A percentile compares a stretch with the other conserved stretches of the same genome.
These are phyloP conservation scores for Leonotis leonurus DNA, from an alignment of 257 asterid species.

Conservation along the genomic window DNA sequence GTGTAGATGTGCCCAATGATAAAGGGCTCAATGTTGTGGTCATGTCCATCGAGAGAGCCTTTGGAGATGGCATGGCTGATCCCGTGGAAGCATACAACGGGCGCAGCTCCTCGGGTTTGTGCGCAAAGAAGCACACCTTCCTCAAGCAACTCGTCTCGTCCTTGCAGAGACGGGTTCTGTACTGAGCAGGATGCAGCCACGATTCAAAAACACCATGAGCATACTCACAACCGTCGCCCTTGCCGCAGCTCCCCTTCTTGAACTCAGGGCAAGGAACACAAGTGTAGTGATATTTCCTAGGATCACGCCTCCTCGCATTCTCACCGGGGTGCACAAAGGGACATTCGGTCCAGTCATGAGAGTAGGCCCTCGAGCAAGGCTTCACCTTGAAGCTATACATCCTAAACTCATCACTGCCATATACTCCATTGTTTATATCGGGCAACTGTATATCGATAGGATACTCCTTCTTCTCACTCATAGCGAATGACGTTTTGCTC, in stretches of 20 bases:
- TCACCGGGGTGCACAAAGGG: conserved; percentile 57
- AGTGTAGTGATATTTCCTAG: conserved; percentile 58
- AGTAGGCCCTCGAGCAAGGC: conserved; percentile 52
- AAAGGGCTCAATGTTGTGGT: conserved; percentile 43
- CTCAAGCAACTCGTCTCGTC: conserved; percentile 76
- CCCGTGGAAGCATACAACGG: conserved; percentile 79
- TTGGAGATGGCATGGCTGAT: conserved; percentile 81
- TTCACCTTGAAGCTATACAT: conserved; percentile 52
- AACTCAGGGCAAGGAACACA: conserved; percentile 97
- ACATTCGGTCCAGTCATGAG: conserved; percentile 59
- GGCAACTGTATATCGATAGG: conserved; percentile 52
- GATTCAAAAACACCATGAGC: conserved; percentile 95
- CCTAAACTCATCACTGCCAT: conserved; percentile 48
- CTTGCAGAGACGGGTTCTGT: conserved; percentile 82
- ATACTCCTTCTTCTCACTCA: conserved; percentile 61
- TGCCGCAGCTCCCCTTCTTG: conserved; percentile 71
- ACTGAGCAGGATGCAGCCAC: conserved; percentile 95
- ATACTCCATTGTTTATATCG: conserved; percentile 41
- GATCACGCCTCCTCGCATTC: conserved; percentile 62
- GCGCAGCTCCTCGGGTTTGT: conserved; percentile 70
- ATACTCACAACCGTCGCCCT: conserved; percentile 65
- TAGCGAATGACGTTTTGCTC: not conserved
- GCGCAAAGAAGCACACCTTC: conserved; percentile 92
- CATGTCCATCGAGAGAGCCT: conserved; percentile 42
- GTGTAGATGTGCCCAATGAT: conserved; percentile 39